phyloP scores from a whole-genome alignment of 1,284 basidiomycete genomes.

The Sparassis latifolia region DNA sequence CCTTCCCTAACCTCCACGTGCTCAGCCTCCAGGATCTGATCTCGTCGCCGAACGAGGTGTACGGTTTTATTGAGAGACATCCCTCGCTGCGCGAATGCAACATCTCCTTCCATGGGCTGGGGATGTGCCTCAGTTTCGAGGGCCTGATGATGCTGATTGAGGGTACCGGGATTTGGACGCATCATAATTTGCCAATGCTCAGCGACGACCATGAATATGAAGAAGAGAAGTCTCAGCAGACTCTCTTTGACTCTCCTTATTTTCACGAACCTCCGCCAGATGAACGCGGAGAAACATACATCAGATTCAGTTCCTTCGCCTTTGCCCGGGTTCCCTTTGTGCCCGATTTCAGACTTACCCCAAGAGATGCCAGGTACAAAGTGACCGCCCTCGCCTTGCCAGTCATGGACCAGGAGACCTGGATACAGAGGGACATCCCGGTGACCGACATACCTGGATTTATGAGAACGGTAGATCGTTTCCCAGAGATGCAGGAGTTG shows the following conservation, averaged over 20 bases:
- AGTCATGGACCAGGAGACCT: not conserved
- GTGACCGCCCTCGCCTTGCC: constrained; percentile 7
- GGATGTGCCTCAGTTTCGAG: constrained; percentile 1
- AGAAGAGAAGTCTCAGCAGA: not conserved
- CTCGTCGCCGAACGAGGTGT: not conserved
- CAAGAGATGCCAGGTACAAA: constrained; percentile 3
- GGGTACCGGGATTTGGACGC: constrained; percentile 8
- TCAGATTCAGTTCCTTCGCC: constrained; percentile 5
- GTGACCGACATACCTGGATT: constrained; percentile 1
- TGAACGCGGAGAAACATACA: not conserved
- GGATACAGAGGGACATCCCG: not conserved
- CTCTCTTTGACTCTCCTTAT: not conserved
- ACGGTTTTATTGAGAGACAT: constrained; percentile 10
- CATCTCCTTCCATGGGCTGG: not conserved
- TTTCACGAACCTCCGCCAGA: not conserved
- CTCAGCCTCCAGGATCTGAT: constrained; percentile 2
- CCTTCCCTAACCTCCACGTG: constrained; percentile 7
- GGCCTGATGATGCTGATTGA: constrained; percentile 11
- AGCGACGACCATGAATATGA: not conserved
- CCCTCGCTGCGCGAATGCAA: constrained; percentile 9
- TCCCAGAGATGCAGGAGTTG: constrained; percentile 5
- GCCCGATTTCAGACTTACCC: constrained; percentile 1
- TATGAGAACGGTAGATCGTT: not conserved
- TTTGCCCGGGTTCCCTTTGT: constrained; percentile 9
- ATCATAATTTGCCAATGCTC: not conserved